Base-by-base conservation (phyloP, 2,329 filamentous ascomycete species). In the Gyromitra esculenta region DNA sequence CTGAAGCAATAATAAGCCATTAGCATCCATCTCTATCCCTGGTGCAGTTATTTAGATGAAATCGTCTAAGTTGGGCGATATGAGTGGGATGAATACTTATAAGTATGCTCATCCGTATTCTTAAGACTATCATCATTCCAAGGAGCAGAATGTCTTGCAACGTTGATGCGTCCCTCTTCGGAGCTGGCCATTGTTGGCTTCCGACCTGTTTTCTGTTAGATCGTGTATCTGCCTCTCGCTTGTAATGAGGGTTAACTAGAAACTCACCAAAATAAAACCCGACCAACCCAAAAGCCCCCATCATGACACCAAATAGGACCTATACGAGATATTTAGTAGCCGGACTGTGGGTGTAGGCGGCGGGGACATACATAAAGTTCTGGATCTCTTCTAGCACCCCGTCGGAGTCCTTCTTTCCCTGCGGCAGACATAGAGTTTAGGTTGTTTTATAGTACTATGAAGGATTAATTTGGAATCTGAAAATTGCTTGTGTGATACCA, bases 221-320 rank as follows among this genome's bases (percentile, higher is more conserved):
- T 9, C 56, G 80, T 85, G 83, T 87, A 92, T 59, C 48, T 39
- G 25, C 25, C 39, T 43, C 8, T 21, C 39, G 7, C 54, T 4
- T 31, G 7, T n/a, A 41, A 18, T 50, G 21, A 13, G 13, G 6
- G 43, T 13, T 7, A 1, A n/a, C 48, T 6, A 21, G 7, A 5
- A 25, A 41, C 45, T 39, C 21, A 64, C 91, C 91, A 82, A 96
- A 92, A 86, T 94, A 93, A 89, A 91, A 96, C 84, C 95, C 95
- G 81, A 92, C 95, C 81, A 96, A 90, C 82, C 90, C 90, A 83
- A 97, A 92, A 82, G 93, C 92, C 84, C 91, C 90, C 82, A 91
- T 90, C 93, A 98, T 97, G 84, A 98, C 90, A 83, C 89, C 92
- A 79, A 94, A 89, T 80, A 99, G 91, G 82, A 98, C 90, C 96